A percentile compares a stretch with the other conserved stretches of the same genome.
These are phyloP conservation scores for Pichiaceae sp. DNA, from an alignment of 1,139 yeast species.

Conservation along the genomic window DNA sequence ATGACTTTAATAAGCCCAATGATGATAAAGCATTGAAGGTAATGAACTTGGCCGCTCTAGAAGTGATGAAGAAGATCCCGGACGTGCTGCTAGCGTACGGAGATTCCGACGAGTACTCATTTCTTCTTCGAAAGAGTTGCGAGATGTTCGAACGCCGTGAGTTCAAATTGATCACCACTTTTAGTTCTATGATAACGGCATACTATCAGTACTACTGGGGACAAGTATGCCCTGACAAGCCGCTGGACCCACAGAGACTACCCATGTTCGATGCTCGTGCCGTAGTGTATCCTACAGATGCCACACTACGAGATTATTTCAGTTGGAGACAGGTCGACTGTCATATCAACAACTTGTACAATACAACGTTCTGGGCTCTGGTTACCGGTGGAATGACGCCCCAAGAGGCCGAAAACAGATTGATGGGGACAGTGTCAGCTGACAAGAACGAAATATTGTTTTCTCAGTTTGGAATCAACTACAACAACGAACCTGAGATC, in stretches of 20 bases:
- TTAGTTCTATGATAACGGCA: constrained; percentile 77
- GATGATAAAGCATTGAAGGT: constrained; percentile 66
- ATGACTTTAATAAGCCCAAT: constrained; percentile 79
- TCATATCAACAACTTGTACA: constrained; percentile 88
- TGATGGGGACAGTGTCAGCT: constrained; percentile 66
- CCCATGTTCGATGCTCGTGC: constrained; percentile 93
- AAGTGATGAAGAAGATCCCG: constrained; percentile 52
- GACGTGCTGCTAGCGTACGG: constrained; percentile 85
- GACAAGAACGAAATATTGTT: constrained; percentile 88
- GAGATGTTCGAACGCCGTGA: constrained; percentile 74
- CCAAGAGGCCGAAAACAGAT: constrained; percentile 65
- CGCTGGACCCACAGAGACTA: constrained; percentile 29
- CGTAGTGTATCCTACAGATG: constrained; percentile 66
- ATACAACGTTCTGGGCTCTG: constrained; percentile 87
- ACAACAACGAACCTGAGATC: constrained; percentile 83
- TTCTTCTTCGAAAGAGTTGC: constrained; percentile 56
- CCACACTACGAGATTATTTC: constrained; percentile 67
- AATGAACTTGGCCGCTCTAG: constrained; percentile 75
- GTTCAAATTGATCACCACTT: constrained; percentile 67
- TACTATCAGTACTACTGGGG: constrained; percentile 66
- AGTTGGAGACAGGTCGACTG: constrained; percentile 97
- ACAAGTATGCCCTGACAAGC: constrained; percentile 37
- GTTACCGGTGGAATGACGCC: constrained; percentile 71
- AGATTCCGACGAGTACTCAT: constrained; percentile 91
- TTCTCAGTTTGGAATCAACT: constrained; percentile 70